Conservation (phyloP, 805 yeast species). For the Candida cerambycidarum region DNA sequence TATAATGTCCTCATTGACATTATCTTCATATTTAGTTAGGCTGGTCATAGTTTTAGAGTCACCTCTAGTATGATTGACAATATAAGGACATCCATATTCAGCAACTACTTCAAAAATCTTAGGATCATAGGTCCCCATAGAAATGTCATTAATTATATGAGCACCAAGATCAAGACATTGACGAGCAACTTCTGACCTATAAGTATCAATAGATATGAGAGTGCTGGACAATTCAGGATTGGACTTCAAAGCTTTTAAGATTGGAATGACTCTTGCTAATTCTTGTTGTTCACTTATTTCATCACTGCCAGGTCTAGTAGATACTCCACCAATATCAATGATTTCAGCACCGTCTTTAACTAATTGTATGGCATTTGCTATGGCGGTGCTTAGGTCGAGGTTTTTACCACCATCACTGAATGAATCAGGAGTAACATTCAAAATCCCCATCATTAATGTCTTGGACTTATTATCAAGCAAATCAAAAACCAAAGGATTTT, state of each 20-base stretch:
- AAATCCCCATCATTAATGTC: conserved; percentile 83
- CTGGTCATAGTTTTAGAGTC: conserved; percentile 69
- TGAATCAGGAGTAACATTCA: conserved; percentile 92
- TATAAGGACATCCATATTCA: conserved; percentile 67
- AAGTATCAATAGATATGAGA: conserved; percentile 85
- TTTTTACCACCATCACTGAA: conserved; percentile 83
- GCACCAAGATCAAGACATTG: conserved; percentile 74
- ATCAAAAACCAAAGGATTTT: conserved; percentile 40
- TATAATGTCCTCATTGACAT: conserved; percentile 32
- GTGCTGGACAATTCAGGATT: conserved; percentile 38
- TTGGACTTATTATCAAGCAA: conserved; percentile 39
- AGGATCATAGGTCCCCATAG: conserved; percentile 73
- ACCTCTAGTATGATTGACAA: conserved; percentile 86
- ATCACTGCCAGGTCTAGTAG: conserved; percentile 82
- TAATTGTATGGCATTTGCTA: conserved; percentile 49
- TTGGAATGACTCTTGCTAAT: conserved; percentile 65
- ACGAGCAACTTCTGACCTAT: conserved; percentile 71
- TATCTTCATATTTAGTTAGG: conserved; percentile 53
- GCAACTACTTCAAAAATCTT: conserved; percentile 69
- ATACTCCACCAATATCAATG: conserved; percentile 91
- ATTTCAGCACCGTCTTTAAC: conserved; percentile 65
- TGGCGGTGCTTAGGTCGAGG: conserved; percentile 38
- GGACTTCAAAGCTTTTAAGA: conserved; percentile 58
- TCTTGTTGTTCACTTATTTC: conserved; percentile 70
- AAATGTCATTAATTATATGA: conserved; percentile 87